Conservation (phyloP, 2,329 filamentous ascomycete species). For the Pseudogymnoascus sp. region DNA sequence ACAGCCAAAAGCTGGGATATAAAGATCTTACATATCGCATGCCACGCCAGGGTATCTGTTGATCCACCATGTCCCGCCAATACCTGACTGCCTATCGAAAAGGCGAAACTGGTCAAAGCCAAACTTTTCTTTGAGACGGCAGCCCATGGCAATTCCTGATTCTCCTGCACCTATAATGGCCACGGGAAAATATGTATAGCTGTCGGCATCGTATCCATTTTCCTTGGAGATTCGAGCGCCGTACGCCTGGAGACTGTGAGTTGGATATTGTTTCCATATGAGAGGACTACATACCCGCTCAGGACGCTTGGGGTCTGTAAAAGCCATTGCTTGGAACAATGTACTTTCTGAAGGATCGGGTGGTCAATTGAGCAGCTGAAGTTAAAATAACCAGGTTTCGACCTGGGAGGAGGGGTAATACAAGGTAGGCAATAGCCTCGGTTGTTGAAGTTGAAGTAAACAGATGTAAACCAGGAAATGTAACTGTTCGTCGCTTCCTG, state of each 20-base stretch:
- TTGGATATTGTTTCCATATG: background rate
- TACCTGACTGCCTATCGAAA: conserved; percentile 47
- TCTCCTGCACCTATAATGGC: conserved; percentile 50
- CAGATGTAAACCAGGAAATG: background rate
- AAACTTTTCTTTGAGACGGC: conserved; percentile 43
- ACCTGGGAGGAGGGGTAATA: too few relatives aligned
- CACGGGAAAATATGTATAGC: conserved; percentile 40
- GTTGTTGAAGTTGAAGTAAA: background rate
- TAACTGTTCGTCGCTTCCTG: background rate
- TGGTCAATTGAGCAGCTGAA: background rate
- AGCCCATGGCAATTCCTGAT: conserved; percentile 52
- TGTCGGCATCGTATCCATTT: conserved; percentile 30
- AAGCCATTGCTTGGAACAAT: background rate
- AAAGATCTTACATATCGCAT: conserved; percentile 39
- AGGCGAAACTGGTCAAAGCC: conserved; percentile 50
- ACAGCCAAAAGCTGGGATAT: background rate
- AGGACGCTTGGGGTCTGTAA: background rate
- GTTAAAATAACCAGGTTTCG: background rate
- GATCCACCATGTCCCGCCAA: conserved; percentile 54
- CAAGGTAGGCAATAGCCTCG: background rate
- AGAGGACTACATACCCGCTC: background rate
- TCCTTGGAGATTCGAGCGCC: conserved; percentile 31
- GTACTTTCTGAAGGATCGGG: background rate
- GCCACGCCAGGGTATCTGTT: conserved; percentile 48
- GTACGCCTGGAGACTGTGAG: conserved; percentile 19